Base-by-base conservation (phyloP, 768 basidiomycete genomes). In the Symmetrospora coprosmae region DNA sequence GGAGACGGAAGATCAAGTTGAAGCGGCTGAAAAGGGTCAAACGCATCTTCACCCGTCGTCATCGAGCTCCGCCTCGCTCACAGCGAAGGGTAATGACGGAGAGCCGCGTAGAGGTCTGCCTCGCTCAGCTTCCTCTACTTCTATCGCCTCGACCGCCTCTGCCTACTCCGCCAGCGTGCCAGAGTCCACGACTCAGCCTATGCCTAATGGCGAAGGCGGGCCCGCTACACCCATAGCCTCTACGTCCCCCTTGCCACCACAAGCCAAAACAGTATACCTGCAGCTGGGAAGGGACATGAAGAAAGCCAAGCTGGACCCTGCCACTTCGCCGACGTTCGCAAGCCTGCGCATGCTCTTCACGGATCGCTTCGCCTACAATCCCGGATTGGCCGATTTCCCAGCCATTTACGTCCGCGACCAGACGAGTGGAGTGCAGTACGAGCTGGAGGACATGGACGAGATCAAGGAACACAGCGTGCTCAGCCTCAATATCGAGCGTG, bases 401-500 rank as follows among this genome's bases (percentile, higher is more conserved):
- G 86, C 86, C 13, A 92, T 99, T 45, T 97, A 97, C 70, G 84
- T 97, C 52, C 83, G 87, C 9, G 92, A 97, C 74, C 85, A 85
- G 2, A 81, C 81, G 39, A 89, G 86, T 62, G 89, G 89, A 13
- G 86, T 96, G 49, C 85, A 89, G 70, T 99, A 92, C 70, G 91
- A 96, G 73, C 75, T 97, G 58, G 92, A 99, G 71, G 88, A 96
- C 71, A 81, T 88, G 59, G 85, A 86, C 17, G 92, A 99, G 70
- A 80, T 99, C 31, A 83, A 83, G 72, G 84, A 88, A 58, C 88
- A 83, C 64, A 86, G 85, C 70, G 72, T 96, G 19, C 74, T 99
- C 48, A 91, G 87, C 45, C 75, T 99, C 47, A 94, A 96, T 66
- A 90, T 99, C 61, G 92, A 97, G 78, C 87, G 92, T 96, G 73